Evolutionary conservation across 345 rosid species (phyloP), one percentile per base, ranked within the genome.

Genomic region (Populus deltoides): DNA sequence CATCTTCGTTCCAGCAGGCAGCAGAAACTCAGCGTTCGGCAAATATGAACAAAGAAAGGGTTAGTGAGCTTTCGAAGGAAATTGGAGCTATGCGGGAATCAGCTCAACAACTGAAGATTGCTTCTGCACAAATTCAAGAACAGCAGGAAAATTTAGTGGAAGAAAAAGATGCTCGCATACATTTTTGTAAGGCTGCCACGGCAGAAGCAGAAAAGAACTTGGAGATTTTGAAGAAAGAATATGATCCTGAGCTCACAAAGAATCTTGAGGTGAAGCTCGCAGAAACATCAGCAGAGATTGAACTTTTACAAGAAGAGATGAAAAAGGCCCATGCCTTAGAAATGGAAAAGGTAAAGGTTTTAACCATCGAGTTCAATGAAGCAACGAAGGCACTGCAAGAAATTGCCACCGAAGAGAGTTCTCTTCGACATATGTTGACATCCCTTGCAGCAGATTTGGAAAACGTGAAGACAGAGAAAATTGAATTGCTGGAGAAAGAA

Each of bases 261-360:
- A 80, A 67, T 74, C 93, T 92, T 7, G 94, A 96, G 80, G 71
- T 47, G 3, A 86, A 87, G 70, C 84, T 92, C 0, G 75, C 41
- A 2, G 91, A 89, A 78, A 89, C 90, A 5, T 88, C 89, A n/a
- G 76, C 53, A 1, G 98, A 92, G 82, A 90, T 96, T 43, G 92
- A 92, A 80, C 43, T 53, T 49, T 71, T 93, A 39, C 88, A 90
- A 45, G 87, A 85, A 29, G 92, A 89, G 84, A 90, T 89, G 93
- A 88, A 85, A 79, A 86, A 76, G 79, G 86, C 88, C 24, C 97
- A 93, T 75, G 90, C 89, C 57, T 65, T 84, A 0, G 90, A 90
- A 70, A 89, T 89, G 92, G 88, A 86, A 61, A 39, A 80, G 0
- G 89, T 89, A 61, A 90, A 88, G 57, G 77, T 78, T 51, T 61